Evolutionary conservation across 208 protist genomes (phyloP), one percentile per base, ranked within the genome.

Genomic region (Trypanosoma congolense): DNA sequence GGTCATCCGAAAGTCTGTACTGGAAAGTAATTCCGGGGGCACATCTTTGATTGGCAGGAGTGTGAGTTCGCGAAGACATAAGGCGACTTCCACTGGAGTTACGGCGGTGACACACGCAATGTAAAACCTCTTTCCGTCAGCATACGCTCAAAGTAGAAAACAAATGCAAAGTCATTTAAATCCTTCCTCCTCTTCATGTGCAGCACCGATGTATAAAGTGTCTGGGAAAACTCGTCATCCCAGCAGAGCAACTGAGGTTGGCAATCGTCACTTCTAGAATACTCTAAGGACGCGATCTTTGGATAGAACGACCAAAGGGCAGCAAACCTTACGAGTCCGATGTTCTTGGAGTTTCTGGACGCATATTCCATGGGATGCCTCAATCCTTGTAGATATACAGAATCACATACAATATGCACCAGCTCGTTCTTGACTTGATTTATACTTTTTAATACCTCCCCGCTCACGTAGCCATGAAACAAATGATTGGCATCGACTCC

Each of bases 301-400:
- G 83, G 87, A 49, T 90, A 89, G 28, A 95, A 52, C 10, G 83
- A 84, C 82, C 83, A 92, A 42, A 95, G 64, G 30, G 87, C 58
- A 12, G 75, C 83, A 21, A 95, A 60, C 16, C 83, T 79, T 14
- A 90, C 62, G 21, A 95, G 57, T 14, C 80, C 78, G 8, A 65
- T 62, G 69, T 95, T 95, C 51, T 59, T 65, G 19, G 70, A 59
- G 56, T 95, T 65, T 46, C 87, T 61, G 43, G 78, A 92, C 33
- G 79, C 69, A 9, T 62, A 33, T 22, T n/a, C 36, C 36, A 73
- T 60, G 4, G 79, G 70, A 24, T 79, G 63, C 18, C 75, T 53
- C 8, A 82, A 47, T 24, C 68, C 59, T 31, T 74, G 70, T n/a
- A 84, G 56, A 16, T 92, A 75, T 9, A 77, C 70, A 26, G 83